Evolutionary conservation across 495 filamentous ascomycete genomes (phyloP), one percentile per base, ranked within the genome.

Genomic region (Aspergillus biplanus): DNA sequence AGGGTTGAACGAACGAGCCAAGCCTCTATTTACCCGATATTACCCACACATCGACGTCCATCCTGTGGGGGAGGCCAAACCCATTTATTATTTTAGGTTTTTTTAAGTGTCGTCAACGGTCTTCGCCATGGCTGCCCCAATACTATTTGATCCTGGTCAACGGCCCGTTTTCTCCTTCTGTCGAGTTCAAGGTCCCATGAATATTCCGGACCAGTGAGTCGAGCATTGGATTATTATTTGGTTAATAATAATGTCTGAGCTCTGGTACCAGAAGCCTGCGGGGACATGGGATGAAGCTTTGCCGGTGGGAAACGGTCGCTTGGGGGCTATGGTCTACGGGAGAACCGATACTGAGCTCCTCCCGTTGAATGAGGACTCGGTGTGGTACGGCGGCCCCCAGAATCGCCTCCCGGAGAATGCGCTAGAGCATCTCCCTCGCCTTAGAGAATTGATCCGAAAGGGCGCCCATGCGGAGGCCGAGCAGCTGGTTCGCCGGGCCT

Each of bases 291-390:
- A 73, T 59, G 67, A 71, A 61, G 68, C 71, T 35, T 68, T 80
- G 8, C 78, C 77, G 13, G 73, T 86, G 52, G 82, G 83, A 8
- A 86, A 85, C 69, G 82, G 83, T 34, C 72, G 83, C 33, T 71
- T 86, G 9, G 84, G 82, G 6, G 82, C 78, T 33, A 75, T 81
- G 69, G 69, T 86, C 33, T 80, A 77, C 62, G 84, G 82, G 33
- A 69, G 73, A 52, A 74, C 75, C 35, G 68, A 70, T 18, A 76
- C 73, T 7, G 83, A 85, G 59, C 68, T 80, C 59, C 59, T 85
- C n/a, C 69, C 73, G 9, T 65, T 86, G 31, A 86, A 84, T 57
- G 83, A 86, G 58, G 79, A 85, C 61, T 81, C 81, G 6, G 69
- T 85, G 9, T 85, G 81, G 83, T 82, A 78, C 66, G 83, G 83